A percentile compares a stretch with the other conserved stretches of the same genome.
These are phyloP conservation scores for Cutaneotrichosporon arboriforme DNA, from an alignment of 1,284 basidiomycete genomes.

Conservation along the genomic window DNA sequence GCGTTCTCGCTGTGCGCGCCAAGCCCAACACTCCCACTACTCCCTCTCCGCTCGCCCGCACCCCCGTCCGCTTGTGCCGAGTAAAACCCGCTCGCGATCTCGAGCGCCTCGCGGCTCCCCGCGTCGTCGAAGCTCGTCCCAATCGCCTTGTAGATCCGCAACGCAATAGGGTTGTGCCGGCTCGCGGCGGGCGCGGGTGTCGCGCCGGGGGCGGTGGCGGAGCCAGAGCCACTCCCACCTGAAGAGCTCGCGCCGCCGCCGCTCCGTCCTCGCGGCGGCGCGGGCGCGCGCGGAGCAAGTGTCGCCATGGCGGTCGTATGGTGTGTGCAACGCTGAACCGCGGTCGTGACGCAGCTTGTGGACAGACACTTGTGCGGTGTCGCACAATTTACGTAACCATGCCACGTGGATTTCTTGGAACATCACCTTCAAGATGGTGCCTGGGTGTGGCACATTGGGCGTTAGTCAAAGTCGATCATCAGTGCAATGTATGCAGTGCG, in stretches of 20 bases:
- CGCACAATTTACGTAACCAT: no score
- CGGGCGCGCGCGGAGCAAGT: neutral
- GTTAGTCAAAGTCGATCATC: no score
- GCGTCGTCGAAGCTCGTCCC: conserved; percentile 72
- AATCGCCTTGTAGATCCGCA: conserved; percentile 82
- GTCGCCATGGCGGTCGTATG: no score
- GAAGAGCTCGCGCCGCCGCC: neutral
- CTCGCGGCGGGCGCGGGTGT: conserved; percentile 27
- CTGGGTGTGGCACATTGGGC: no score
- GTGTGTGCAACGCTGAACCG: neutral
- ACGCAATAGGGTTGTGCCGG: conserved; percentile 59
- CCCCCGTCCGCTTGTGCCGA: neutral
- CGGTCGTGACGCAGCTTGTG: no score
- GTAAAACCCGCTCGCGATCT: conserved; percentile 75
- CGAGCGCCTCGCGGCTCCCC: conserved; percentile 69
- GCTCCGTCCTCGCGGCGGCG: neutral
- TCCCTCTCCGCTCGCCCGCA: neutral
- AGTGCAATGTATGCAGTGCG: no score
- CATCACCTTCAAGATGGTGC: no score
- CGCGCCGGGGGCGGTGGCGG: neutral
- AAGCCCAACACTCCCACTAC: no score
- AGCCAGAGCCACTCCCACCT: neutral
- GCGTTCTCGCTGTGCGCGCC: neutral
- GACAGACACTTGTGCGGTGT: no score
- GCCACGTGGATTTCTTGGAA: no score